Percentiles rank a stretch among this genome's conserved stretches.
These are phyloP conservation scores for Fusarium dlaminii DNA, from an alignment of 2,329 filamentous ascomycete genomes.

Conservation along the genomic window DNA sequence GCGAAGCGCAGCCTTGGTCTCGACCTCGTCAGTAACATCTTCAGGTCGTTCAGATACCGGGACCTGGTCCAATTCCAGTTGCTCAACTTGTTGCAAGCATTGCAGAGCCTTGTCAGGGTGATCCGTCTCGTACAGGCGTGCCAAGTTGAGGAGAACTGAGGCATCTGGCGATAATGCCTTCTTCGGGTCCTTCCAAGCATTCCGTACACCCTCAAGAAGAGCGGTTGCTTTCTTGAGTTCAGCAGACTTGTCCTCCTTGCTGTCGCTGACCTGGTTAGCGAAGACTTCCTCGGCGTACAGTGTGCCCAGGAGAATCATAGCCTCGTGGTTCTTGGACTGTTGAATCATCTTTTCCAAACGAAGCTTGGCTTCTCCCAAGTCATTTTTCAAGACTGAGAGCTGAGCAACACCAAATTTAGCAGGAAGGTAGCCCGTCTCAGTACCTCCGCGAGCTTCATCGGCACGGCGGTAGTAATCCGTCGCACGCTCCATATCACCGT, in stretches of 20 bases:
- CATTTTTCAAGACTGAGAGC: constrained; percentile 83
- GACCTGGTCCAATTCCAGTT: constrained; percentile 85
- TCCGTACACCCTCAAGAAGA: constrained; percentile 84
- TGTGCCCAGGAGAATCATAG: constrained; percentile 90
- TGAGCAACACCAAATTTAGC: constrained; percentile 96
- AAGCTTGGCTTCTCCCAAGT: constrained; percentile 91
- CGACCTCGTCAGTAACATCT: constrained; percentile 64
- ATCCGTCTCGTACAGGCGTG: constrained; percentile 87
- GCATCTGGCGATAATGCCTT: constrained; percentile 83
- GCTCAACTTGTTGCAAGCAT: constrained; percentile 90
- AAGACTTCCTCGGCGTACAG: constrained; percentile 96
- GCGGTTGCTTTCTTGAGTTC: constrained; percentile 88
- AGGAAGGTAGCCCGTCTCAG: constrained; percentile 90
- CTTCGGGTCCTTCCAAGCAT: constrained; percentile 92
- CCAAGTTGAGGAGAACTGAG: constrained; percentile 89
- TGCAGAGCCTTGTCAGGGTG: constrained; percentile 90
- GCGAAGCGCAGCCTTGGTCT: constrained; percentile 70
- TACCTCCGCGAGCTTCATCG: constrained; percentile 89
- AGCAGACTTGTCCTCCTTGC: constrained; percentile 85
- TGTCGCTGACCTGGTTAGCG: constrained; percentile 73
- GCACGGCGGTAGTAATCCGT: constrained; percentile 88
- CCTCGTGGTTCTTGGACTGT: constrained; percentile 83
- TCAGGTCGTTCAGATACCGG: constrained; percentile 73
- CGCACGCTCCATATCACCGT: constrained; percentile 77
- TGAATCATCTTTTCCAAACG: constrained; percentile 94